Percentiles rank a stretch among this genome's conserved stretches.
phyloP scores from a whole-genome alignment of 2,329 filamentous ascomycete genomes.

The Diaporthe caulivora region DNA sequence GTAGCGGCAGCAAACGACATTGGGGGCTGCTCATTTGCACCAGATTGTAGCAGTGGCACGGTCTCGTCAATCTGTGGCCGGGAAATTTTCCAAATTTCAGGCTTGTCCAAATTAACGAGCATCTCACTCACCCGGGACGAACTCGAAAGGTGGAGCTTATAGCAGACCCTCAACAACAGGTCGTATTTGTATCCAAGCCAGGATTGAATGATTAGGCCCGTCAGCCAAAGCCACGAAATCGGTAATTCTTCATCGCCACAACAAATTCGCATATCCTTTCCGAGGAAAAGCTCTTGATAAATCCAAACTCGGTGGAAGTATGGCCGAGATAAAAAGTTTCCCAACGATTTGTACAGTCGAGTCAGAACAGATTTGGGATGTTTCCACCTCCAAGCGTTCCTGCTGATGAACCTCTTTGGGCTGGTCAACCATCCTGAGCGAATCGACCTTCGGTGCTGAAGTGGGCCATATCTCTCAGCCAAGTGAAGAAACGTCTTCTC shows the following conservation, averaged over 20 bases:
- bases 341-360: background rate
- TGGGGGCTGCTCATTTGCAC: background rate
- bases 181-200: too few species aligned
- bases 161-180: too few species aligned
- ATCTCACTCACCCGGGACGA: too few species aligned
- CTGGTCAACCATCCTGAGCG: too few species aligned
- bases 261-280: background rate
- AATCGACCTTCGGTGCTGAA: too few species aligned
- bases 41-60: background rate
- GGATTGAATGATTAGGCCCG: background rate
- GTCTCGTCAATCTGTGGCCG: background rate
- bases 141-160: too few species aligned
- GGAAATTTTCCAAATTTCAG: background rate
- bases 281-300: slow-evolving; percentile 13
- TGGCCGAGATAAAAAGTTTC: background rate
- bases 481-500: background rate
- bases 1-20: background rate
- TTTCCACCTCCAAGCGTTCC: background rate
- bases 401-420: too few species aligned
- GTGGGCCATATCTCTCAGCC: too few species aligned
- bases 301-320: slow-evolving; percentile 7
- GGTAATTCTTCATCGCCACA: background rate
- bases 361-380: background rate
- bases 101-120: too few species aligned
- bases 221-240: background rate